phyloP scores from a whole-genome alignment of 1,284 basidiomycete species.

The Dichomitus squalens region DNA sequence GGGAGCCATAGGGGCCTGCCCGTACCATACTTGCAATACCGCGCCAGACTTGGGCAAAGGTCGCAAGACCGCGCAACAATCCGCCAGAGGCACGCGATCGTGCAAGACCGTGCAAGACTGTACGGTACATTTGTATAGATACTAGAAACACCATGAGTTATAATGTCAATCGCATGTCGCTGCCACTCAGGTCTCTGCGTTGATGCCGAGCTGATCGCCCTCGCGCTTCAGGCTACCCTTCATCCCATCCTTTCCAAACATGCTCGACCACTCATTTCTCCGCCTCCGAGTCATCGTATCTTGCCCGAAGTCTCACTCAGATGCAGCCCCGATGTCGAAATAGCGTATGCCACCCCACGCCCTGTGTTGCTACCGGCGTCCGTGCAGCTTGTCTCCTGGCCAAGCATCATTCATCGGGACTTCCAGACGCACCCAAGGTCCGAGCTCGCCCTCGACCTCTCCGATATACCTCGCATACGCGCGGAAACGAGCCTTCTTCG shows the following conservation, averaged over 20 bases:
- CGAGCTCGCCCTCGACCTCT: constrained; percentile 74
- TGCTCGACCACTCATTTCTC: constrained; percentile 43
- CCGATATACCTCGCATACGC: constrained; percentile 90
- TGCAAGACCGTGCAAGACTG: no score
- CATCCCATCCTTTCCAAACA: constrained; percentile 29
- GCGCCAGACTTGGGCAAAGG: no score
- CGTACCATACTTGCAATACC: no score
- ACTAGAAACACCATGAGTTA: no score
- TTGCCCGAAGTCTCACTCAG: constrained; percentile 60
- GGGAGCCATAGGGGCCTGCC: no score
- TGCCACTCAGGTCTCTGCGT: no score
- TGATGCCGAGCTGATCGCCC: constrained; percentile 62
- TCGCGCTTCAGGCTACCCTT: constrained; percentile 59
- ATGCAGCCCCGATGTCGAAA: constrained; percentile 67
- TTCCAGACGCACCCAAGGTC: constrained; percentile 92
- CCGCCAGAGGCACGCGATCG: no score
- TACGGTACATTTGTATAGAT: no score
- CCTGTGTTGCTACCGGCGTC: constrained; percentile 83
- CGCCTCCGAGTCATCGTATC: constrained; percentile 45
- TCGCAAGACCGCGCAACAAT: no score
- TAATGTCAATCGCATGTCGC: no score
- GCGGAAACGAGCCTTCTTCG: constrained; percentile 80
- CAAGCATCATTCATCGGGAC: constrained; percentile 69
- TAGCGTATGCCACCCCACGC: constrained; percentile 78
- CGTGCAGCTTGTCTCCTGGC: constrained; percentile 53